Evolutionary conservation across 345 rosid species (phyloP).

Genomic region (Gossypium raimondii): DNA sequence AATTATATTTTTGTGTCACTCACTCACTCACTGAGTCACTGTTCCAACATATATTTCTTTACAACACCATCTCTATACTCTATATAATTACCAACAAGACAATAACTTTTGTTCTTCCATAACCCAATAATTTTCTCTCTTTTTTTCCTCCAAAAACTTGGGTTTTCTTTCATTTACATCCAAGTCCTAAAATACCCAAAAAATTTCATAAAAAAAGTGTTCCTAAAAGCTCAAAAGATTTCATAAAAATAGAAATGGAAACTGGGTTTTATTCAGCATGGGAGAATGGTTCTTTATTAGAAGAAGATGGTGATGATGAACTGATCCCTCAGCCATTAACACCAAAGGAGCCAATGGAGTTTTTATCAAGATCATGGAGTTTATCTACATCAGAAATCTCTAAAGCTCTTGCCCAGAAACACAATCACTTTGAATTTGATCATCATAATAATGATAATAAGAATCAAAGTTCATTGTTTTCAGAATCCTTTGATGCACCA

Average conservation of each 20-base stretch:
- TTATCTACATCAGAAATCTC: constrained; percentile 86
- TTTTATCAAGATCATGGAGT: constrained; percentile 88
- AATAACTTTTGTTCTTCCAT: constrained; percentile 6
- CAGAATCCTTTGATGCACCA: constrained; percentile 40
- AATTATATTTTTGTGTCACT: constrained; percentile 17
- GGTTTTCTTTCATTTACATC: background rate
- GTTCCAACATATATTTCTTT: background rate
- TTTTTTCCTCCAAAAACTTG: background rate
- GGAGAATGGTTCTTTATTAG: constrained; percentile 39
- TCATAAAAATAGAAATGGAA: constrained; percentile 34
- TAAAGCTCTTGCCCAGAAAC: constrained; percentile 80
- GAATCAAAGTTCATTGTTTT: constrained; percentile 24
- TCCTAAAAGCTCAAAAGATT: background rate
- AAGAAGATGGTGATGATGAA: constrained; percentile 43
- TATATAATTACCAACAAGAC: constrained; percentile 20
- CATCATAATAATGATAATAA: background rate
- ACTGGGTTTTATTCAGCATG: constrained; percentile 42
- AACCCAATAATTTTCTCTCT: background rate
- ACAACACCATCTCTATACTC: background rate
- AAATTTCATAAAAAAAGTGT: background rate
- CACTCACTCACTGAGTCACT: constrained; percentile 5
- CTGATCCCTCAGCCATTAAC: constrained; percentile 70
- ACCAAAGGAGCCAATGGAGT: constrained; percentile 92
- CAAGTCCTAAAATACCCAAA: background rate
- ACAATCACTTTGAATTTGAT: constrained; percentile 38